phyloP scores from a whole-genome alignment of 139 green algal genomes.

The Gonium pectorale region DNA sequence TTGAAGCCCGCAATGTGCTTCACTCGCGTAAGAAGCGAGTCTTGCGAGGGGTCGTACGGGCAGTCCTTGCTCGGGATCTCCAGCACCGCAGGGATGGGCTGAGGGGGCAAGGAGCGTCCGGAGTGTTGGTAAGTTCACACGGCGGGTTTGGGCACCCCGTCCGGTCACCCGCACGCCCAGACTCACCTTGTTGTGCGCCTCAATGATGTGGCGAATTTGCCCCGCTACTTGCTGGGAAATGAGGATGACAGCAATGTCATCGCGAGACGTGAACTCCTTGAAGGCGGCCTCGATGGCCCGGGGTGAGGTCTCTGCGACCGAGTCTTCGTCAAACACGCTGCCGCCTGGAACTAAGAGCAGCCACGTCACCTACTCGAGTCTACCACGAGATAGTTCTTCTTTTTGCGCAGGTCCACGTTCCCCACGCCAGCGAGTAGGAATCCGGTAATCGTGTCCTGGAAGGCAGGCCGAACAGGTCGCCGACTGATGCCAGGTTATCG shows the following conservation, averaged over 20 bases:
- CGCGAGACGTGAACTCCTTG: conserved; percentile 91
- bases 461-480: too few relatives aligned
- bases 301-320: conserved; percentile 3
- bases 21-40: conserved; percentile 92
- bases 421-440: conserved; percentile 97
- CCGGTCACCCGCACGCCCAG: too few relatives aligned
- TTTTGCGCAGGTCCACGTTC: conserved; percentile 91
- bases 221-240: conserved; percentile 93
- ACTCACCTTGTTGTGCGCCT: conserved; percentile 82
- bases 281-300: conserved; percentile 92
- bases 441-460: conserved; percentile 98
- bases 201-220: conserved; percentile 90
- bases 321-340: background rate
- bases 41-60: conserved; percentile 95
- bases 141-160: too few relatives aligned
- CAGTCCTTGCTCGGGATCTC: conserved; percentile 96
- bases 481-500: too few relatives aligned
- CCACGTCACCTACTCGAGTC: conserved; percentile 81
- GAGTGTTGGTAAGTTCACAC: too few relatives aligned
- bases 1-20: conserved; percentile 90
- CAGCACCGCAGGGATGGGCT: conserved; percentile 92
- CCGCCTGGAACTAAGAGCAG: background rate
- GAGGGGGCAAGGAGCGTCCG: conserved; percentile 15
- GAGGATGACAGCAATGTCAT: conserved; percentile 96
- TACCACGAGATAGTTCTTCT: conserved; percentile 96